Conservation (phyloP, 2,329 filamentous ascomycete genomes). For the Phaeophleospora eucalypticola region DNA sequence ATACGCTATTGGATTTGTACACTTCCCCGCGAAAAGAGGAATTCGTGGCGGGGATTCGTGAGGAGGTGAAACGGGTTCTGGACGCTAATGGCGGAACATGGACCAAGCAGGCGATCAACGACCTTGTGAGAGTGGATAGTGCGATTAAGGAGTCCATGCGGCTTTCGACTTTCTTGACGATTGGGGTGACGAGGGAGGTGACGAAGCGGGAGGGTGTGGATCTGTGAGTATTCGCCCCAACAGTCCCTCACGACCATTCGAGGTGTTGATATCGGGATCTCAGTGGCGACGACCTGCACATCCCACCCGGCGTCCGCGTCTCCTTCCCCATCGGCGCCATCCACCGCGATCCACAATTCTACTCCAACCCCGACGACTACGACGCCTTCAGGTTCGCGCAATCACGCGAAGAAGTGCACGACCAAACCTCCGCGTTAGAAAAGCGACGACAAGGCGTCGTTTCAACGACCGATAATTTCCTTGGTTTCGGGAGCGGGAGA, state of each 20-base stretch:
- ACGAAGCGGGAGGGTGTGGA: conserved; percentile 21
- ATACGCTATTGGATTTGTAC: conserved; percentile 22
- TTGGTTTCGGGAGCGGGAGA: conserved; percentile 24
- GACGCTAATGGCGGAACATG: conserved; percentile 13
- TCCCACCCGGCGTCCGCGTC: conserved; percentile 25
- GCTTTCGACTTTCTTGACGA: conserved; percentile 6
- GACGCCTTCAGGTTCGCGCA: conserved; percentile 28
- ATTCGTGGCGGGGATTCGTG: conserved; percentile 19
- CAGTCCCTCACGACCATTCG: no score
- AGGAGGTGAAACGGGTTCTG: conserved; percentile 21
- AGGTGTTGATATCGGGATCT: no score
- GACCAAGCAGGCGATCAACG: conserved; percentile 21
- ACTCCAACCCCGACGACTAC: conserved; percentile 21
- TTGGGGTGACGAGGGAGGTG: conserved; percentile 22
- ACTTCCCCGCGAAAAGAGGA: conserved; percentile 14
- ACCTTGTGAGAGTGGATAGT: conserved; percentile 22
- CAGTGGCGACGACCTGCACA: conserved; percentile 18
- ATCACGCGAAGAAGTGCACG: conserved; percentile 6
- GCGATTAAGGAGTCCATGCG: conserved; percentile 30
- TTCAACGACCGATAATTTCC: conserved; percentile 21
- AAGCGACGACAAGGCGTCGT: conserved; percentile 14
- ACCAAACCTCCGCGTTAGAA: background rate
- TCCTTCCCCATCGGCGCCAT: conserved; percentile 18
- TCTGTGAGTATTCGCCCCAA: no score
- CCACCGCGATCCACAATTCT: conserved; percentile 27